These are phyloP conservation scores for Phytophthora sojae DNA, from an alignment of 352 stramenopile genomes.

Conservation along the genomic window DNA sequence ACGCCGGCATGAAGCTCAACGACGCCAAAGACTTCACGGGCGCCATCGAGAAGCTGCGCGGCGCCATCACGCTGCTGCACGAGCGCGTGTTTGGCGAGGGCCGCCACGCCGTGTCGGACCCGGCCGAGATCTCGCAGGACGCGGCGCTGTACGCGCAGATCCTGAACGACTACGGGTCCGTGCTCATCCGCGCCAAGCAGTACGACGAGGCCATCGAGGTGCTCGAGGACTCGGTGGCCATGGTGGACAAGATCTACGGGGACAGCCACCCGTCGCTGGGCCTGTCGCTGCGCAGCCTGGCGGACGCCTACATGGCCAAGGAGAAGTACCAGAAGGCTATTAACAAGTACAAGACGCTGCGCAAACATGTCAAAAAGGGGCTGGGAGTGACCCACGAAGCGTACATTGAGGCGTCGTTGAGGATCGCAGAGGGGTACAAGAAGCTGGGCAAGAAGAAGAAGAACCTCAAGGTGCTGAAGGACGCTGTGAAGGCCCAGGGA, in stretches of 20 bases:
- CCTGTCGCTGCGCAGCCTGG: slow-evolving; percentile 76
- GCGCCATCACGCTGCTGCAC: slow-evolving; percentile 73
- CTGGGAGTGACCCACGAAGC: slow-evolving; percentile 76
- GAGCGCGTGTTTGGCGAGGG: slow-evolving; percentile 71
- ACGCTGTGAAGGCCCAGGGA: slow-evolving; percentile 63
- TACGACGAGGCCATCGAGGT: slow-evolving; percentile 83
- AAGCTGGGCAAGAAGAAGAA: slow-evolving; percentile 66
- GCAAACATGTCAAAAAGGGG: slow-evolving; percentile 71
- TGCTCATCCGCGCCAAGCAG: slow-evolving; percentile 76
- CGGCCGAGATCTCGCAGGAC: slow-evolving; percentile 68
- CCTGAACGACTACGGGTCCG: slow-evolving; percentile 81
- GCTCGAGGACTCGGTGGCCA: slow-evolving; percentile 73
- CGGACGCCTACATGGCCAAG: slow-evolving; percentile 83
- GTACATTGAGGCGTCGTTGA: slow-evolving; percentile 75
- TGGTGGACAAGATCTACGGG: slow-evolving; percentile 81
- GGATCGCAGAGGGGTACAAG: slow-evolving; percentile 78
- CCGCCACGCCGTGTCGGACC: slow-evolving; percentile 58
- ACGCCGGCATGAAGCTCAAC: slow-evolving; percentile 80
- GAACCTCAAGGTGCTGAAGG: slow-evolving; percentile 60
- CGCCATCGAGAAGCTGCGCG: slow-evolving; percentile 69
- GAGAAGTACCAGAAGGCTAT: slow-evolving; percentile 77
- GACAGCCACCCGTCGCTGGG: slow-evolving; percentile 84
- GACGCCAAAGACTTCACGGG: slow-evolving; percentile 61
- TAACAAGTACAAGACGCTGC: slow-evolving; percentile 72
- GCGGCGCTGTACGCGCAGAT: slow-evolving; percentile 80